Base-by-base conservation (phyloP, 78 protist genomes). In the Diacronema lutheri region DNA sequence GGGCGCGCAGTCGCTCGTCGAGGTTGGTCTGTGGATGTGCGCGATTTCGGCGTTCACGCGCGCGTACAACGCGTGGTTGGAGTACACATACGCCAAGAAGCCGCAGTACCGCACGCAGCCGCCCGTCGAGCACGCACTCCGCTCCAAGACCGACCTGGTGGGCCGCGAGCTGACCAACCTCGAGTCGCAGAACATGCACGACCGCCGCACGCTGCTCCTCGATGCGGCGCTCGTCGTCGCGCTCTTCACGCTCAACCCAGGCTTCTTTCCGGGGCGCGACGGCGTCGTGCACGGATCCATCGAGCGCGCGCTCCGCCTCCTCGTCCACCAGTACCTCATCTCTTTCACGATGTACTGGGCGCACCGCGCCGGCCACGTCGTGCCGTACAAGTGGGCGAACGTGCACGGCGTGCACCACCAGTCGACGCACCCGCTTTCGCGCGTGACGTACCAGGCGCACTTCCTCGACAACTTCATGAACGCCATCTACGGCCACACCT, bases 361-460 rank as follows among this genome's bases (percentile, higher is more conserved):
- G 33, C 72, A 65, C 72, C 72, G 72, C 72, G 35, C 72, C 41
- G n/a, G 7, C 11, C 41, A n/a, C 25, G 41, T 33, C 10, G 72
- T 65, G 20, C 72, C 72, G 29, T 33, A 4, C 1, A 19, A 25
- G 33, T 65, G 72, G 72, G 16, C 21, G 41, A 19, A 20, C 72
- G 11, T 65, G 41, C 72, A 65, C 35, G n/a, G 29, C 37, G 20
- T 62, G 29, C 69, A 62, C 69, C 69, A 62, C 69, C 20, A 19
- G 69, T 16, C 69, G 23, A 62, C n/a, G 69, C 69, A 62, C 69
- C 69, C 69, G 69, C 69, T 62, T 37, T 62, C 69, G 35, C 69
- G 69, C 69, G 29, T 29, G 35, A 62, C 69, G 37, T 62, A 62
- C 69, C 69, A 62, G 69, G 69, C 11, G 29, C 69, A 62, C 69